Evolutionary conservation across 352 stramenopile genomes (phyloP).

Genomic region (Pythium oligandrum): DNA sequence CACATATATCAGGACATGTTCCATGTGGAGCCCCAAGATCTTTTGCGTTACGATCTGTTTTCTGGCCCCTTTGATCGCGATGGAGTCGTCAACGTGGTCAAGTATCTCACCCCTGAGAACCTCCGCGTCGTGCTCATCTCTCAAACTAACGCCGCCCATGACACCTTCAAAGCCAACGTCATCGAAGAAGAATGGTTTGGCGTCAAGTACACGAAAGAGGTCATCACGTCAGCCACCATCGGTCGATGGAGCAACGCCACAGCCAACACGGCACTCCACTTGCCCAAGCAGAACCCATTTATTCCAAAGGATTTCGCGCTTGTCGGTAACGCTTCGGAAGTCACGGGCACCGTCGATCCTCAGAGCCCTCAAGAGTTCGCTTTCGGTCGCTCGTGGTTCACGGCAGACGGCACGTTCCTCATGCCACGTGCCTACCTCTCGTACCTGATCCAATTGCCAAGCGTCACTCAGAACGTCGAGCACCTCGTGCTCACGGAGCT

Average conservation of each 20-base stretch:
- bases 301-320: conserved; percentile 51
- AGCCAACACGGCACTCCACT: conserved; percentile 9
- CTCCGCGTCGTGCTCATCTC: conserved; percentile 61
- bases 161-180: background rate
- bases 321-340: conserved; percentile 22
- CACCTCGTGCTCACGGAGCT: conserved; percentile 58
- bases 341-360: conserved; percentile 12
- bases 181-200: conserved; percentile 54
- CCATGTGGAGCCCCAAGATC: conserved; percentile 29
- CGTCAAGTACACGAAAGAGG: conserved; percentile 36
- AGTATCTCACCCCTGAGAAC: conserved; percentile 39
- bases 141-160: conserved; percentile 30
- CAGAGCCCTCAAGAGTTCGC: conserved; percentile 28
- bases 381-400: conserved; percentile 68
- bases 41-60: conserved; percentile 54
- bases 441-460: conserved; percentile 54
- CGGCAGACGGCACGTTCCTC: conserved; percentile 53
- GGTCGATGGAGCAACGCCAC: conserved; percentile 14
- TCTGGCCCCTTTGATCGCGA: conserved; percentile 40
- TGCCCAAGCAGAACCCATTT: conserved; percentile 51
- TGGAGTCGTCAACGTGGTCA: conserved; percentile 23
- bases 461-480: conserved; percentile 27
- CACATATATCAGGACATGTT: too few species aligned
- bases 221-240: conserved; percentile 26
- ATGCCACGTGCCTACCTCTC: conserved; percentile 64